These are phyloP conservation scores for Sarcodon aspratus DNA, from an alignment of 768 basidiomycete species.

Conservation along the genomic window DNA sequence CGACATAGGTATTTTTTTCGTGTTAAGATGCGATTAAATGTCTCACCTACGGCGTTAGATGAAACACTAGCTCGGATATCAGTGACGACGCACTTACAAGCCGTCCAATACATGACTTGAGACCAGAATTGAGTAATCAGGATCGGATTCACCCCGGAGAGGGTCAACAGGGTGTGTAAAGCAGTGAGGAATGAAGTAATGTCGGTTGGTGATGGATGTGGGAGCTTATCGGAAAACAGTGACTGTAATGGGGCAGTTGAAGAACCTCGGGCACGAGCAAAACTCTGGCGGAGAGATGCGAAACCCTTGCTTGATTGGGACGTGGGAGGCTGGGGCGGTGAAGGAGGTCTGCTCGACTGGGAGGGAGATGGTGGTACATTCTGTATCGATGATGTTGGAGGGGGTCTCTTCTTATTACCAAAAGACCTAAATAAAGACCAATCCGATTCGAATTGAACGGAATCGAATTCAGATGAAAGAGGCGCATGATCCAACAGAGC, in stretches of 20 bases:
- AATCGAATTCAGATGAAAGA: constrained; percentile 66
- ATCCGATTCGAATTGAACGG: constrained; percentile 89
- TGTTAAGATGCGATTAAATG: constrained; percentile 78
- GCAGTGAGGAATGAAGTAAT: constrained; percentile 77
- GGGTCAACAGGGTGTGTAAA: constrained; percentile 68
- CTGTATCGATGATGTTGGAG: constrained; percentile 17
- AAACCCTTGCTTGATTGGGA: constrained; percentile 37
- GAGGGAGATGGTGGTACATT: constrained; percentile 38
- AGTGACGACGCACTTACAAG: constrained; percentile 45
- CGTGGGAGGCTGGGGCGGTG: constrained; percentile 29
- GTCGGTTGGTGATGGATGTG: constrained; percentile 32
- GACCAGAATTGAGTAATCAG: constrained; percentile 88
- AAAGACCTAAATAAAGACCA: constrained; percentile 87
- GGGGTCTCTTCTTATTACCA: constrained; percentile 36
- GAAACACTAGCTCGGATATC: background rate
- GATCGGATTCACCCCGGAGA: constrained; percentile 86
- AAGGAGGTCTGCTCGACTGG: constrained; percentile 33
- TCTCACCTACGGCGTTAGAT: constrained; percentile 44
- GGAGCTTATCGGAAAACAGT: constrained; percentile 29
- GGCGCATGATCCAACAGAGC: constrained; percentile 77
- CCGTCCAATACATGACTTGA: constrained; percentile 97
- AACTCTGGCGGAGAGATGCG: constrained; percentile 57
- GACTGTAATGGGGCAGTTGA: constrained; percentile 34
- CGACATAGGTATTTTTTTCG: constrained; percentile 93
- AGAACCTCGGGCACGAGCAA: constrained; percentile 40